Evolutionary conservation across 306 rosid genomes (phyloP).

Genomic region (Vigna hirtella): DNA sequence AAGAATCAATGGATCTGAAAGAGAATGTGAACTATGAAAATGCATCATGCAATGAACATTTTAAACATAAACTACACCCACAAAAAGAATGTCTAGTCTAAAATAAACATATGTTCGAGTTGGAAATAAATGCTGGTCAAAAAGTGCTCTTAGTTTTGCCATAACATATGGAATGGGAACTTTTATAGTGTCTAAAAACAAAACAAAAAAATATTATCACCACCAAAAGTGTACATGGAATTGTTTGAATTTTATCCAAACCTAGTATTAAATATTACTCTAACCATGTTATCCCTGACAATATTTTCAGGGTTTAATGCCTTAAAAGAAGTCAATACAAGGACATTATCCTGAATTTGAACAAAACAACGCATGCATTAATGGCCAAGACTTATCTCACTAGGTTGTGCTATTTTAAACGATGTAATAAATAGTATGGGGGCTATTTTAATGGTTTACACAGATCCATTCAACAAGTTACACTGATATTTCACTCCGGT

Average conservation of each 20-base stretch:
- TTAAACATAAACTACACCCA: constrained; percentile 19
- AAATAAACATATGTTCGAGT: constrained; percentile 22
- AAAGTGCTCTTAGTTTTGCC: constrained; percentile 4
- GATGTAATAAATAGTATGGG: background rate
- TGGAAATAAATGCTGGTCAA: background rate
- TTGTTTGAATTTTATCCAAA: background rate
- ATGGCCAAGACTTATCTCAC: no score
- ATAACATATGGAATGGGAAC: background rate
- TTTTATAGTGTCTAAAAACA: background rate
- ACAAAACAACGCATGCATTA: no score
- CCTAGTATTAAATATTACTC: background rate
- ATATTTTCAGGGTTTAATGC: background rate
- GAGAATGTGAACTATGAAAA: constrained; percentile 42
- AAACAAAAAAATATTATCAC: constrained; percentile 8
- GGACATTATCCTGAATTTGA: no score
- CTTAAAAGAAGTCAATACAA: no score
- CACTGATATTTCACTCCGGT: background rate
- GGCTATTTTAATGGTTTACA: background rate
- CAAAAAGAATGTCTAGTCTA: background rate
- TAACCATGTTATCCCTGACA: background rate
- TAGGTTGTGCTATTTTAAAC: no score
- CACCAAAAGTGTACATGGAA: constrained; percentile 13
- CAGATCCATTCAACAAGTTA: background rate
- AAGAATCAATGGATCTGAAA: constrained; percentile 51
- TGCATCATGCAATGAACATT: constrained; percentile 15